A percentile compares a stretch with the other conserved stretches of the same genome.
These are phyloP conservation scores for Malus hybrid DNA, from an alignment of 331 rosid species.

Conservation along the genomic window DNA sequence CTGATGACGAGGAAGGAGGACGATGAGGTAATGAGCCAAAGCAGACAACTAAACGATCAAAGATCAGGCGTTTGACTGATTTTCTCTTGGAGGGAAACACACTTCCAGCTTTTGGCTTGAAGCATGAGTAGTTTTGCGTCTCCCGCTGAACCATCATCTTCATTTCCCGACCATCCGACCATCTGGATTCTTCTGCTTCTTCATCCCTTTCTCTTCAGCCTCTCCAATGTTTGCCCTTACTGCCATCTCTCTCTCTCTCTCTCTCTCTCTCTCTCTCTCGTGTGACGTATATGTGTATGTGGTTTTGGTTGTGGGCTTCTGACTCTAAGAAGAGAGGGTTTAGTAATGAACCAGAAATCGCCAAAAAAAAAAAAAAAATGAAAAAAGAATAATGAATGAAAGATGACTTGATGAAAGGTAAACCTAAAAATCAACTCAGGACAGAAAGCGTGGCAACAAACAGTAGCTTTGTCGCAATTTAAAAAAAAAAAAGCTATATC, in stretches of 20 bases:
- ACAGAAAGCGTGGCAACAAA: neutral
- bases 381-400: neutral
- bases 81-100: constrained; percentile 8
- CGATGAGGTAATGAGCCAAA: neutral
- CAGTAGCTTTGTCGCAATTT: too few relatives aligned
- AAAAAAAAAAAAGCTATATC: neutral
- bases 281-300: too few relatives aligned
- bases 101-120: constrained; percentile 6
- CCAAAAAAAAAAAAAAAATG: too few relatives aligned
- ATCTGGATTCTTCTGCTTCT: neutral
- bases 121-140: neutral
- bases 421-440: neutral
- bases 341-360: neutral
- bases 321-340: neutral
- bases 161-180: neutral
- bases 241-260: neutral
- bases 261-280: too few relatives aligned
- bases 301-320: too few relatives aligned
- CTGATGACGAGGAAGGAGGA: neutral
- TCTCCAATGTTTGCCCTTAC: neutral
- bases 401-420: neutral
- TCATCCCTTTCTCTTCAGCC: neutral
- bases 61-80: constrained; percentile 14
- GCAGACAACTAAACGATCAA: neutral
- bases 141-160: neutral